These are phyloP conservation scores for Exophiala spinifera DNA, from an alignment of 2,329 filamentous ascomycete genomes.

Conservation along the genomic window DNA sequence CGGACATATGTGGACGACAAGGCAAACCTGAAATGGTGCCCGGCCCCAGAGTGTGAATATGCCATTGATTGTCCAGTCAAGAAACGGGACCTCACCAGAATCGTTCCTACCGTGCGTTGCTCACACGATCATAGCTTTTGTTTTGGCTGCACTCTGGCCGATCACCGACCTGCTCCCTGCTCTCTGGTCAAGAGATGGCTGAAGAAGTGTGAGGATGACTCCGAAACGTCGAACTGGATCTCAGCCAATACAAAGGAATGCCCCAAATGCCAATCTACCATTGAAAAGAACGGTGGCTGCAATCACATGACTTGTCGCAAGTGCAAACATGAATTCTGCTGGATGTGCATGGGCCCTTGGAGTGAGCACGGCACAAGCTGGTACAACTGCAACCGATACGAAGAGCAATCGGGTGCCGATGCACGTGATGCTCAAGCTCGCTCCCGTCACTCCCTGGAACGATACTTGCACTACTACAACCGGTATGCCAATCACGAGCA, in stretches of 20 bases:
- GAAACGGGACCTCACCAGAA: slow-evolving; percentile 75
- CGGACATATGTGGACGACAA: slow-evolving; percentile 97
- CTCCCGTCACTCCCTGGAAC: slow-evolving; percentile 83
- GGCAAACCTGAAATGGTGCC: slow-evolving; percentile 94
- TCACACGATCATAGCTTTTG: slow-evolving; percentile 84
- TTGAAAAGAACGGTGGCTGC: slow-evolving; percentile 97
- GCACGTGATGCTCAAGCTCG: slow-evolving; percentile 89
- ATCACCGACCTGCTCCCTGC: slow-evolving; percentile 93
- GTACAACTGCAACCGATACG: slow-evolving; percentile 98
- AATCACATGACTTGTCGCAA: slow-evolving; percentile 98
- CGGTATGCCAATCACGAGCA: slow-evolving; percentile 98
- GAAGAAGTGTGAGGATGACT: slow-evolving; percentile 97
- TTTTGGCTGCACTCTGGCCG: slow-evolving; percentile 84
- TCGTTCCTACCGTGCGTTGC: slow-evolving; percentile 89
- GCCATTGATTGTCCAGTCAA: slow-evolving; percentile 86
- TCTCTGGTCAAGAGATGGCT: slow-evolving; percentile 90
- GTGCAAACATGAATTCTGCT: slow-evolving; percentile 95
- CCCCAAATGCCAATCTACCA: slow-evolving; percentile 91
- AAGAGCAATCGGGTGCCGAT: slow-evolving; percentile 90
- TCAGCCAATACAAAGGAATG: slow-evolving; percentile 99
- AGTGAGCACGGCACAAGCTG: slow-evolving; percentile 97
- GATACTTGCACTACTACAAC: slow-evolving; percentile 99
- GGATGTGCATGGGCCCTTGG: slow-evolving; percentile 99
- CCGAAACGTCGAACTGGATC: slow-evolving; percentile 98
- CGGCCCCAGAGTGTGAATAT: slow-evolving; percentile 93